Evolutionary conservation across 257 asterid species (phyloP).

Genomic region (Fraxinus pennsylvanica): DNA sequence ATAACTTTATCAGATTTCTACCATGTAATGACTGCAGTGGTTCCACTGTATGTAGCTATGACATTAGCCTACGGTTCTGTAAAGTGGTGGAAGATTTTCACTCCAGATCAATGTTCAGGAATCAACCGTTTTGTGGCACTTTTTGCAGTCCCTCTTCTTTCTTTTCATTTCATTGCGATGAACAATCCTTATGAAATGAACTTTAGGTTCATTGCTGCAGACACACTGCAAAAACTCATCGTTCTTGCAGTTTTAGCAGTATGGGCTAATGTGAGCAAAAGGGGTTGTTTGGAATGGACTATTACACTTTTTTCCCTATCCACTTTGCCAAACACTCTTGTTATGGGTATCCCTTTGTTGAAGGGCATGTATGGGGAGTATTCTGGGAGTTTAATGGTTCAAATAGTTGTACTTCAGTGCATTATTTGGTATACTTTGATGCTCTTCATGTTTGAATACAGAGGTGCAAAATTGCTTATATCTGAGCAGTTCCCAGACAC

Average conservation of each 20-base stretch:
- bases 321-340: slow-evolving; percentile 86
- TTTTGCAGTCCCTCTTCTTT: slow-evolving; percentile 85
- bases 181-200: slow-evolving; percentile 81
- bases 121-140: slow-evolving; percentile 90
- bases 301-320: slow-evolving; percentile 83
- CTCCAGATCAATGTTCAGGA: slow-evolving; percentile 90
- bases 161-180: slow-evolving; percentile 81
- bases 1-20: slow-evolving; percentile 63
- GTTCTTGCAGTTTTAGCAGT: slow-evolving; percentile 55
- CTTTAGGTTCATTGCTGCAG: slow-evolving; percentile 83
- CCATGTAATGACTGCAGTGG: slow-evolving; percentile 91
- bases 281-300: slow-evolving; percentile 83
- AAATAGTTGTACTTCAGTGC: slow-evolving; percentile 87
- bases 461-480: slow-evolving; percentile 71
- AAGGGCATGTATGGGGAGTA: slow-evolving; percentile 84
- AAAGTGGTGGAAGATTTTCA: slow-evolving; percentile 92
- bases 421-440: slow-evolving; percentile 88
- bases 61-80: slow-evolving; percentile 87
- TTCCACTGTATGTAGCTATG: slow-evolving; percentile 94
- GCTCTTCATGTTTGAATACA: slow-evolving; percentile 87
- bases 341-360: slow-evolving; percentile 85
- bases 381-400: slow-evolving; percentile 82
- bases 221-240: slow-evolving; percentile 71
- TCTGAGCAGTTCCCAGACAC: slow-evolving; percentile 89
- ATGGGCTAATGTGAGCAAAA: slow-evolving; percentile 55